These are phyloP conservation scores for Geotrichum histeridarum DNA, from an alignment of 1,139 yeast species.

Conservation along the genomic window DNA sequence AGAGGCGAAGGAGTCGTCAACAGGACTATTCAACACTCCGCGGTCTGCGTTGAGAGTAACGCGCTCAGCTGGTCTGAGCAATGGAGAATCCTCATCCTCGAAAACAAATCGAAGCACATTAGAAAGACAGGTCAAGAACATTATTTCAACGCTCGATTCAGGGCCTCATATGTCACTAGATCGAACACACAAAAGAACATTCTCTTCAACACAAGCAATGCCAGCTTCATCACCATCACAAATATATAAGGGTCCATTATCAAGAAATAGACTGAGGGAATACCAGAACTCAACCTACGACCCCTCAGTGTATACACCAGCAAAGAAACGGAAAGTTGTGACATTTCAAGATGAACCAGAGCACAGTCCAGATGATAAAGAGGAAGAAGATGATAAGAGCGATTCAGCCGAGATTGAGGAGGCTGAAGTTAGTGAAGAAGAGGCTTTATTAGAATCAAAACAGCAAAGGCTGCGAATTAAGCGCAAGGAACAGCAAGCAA, in stretches of 20 bases:
- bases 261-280: neutral
- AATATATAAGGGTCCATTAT: neutral
- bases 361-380: neutral
- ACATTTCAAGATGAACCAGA: slow-evolving; percentile 2
- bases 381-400: neutral
- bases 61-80: neutral
- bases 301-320: neutral
- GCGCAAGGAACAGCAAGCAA: neutral
- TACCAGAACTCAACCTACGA: neutral
- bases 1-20: neutral
- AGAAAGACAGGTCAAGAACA: slow-evolving; percentile 2
- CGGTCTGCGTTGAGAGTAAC: neutral
- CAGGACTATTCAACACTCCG: neutral
- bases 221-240: neutral
- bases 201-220: neutral
- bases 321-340: slow-evolving; percentile 5
- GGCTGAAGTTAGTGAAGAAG: neutral
- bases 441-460: neutral
- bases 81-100: too few species aligned
- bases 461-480: neutral
- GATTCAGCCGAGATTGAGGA: neutral
- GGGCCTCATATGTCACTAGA: neutral
- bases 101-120: neutral
- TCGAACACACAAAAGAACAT: slow-evolving; percentile 1
- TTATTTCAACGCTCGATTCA: slow-evolving; percentile 1